Evolutionary conservation across 108 stramenopile species (phyloP), one percentile per base, ranked within the genome.

Genomic region (Epipyxis sp.): DNA sequence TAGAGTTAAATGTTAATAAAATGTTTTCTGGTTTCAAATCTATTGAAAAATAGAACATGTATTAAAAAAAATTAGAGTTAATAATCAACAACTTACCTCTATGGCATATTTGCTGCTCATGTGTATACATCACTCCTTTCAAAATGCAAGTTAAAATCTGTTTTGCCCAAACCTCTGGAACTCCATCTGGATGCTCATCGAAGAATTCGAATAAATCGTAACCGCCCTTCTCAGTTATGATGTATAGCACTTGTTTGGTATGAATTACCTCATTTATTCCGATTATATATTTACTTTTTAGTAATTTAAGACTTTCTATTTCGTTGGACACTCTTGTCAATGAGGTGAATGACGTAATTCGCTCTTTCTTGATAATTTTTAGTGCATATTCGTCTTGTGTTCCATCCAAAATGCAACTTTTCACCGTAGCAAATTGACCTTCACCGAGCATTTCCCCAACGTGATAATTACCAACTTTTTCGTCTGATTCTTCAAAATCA

Each of bases 11-110:
- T 16, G 67, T 69, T 25, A 88, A 45, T 0, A 88, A 81, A 76
- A 87, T 65, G 50, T 88, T 88, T 74, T 88, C 89, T 25, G 87
- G 87, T 54, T 90, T 88, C 69, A 88, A 59, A 54, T 88, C 87
- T 65, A 65, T 37, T 35, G 3, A 16, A 37, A 65, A 3, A 29
- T 32, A 65, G 13, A 29, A 32, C 20, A 35, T 25, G 34, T 6
- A 37, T 65, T 10, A 65, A 32, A 29, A 65, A 16, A 37, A 13
- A 65, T 32, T 32, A 29, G 34, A 29, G 61, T 32, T 16, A 16
- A 65, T 32, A 10, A 37, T 16, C 34, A 35, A 35, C 25, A 13
- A 65, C 61, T 29, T 13, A 65, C 61, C 61, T 25, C 79, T 80
- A 74, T 74, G 71, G 25, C 71, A 74, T n/a, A 74, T 25, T 3